phyloP scores from a whole-genome alignment of 495 filamentous ascomycete species.

The Pyrenula aspistea region DNA sequence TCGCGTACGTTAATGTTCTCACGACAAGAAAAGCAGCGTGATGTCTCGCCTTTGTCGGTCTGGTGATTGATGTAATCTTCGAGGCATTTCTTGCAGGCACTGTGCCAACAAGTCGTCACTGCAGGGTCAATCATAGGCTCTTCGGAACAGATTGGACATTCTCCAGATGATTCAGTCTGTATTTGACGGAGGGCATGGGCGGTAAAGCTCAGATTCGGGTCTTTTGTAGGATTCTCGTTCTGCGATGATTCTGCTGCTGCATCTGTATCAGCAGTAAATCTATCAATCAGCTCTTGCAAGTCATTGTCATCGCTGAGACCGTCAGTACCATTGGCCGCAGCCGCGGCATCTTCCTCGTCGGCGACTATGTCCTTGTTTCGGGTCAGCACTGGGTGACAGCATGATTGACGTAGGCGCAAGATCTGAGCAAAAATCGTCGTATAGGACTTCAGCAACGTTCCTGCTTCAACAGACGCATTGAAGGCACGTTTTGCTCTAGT shows the following conservation, averaged over 20 bases:
- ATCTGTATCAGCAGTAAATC: conserved; percentile 61
- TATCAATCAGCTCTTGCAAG: conserved; percentile 67
- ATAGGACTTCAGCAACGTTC: conserved; percentile 85
- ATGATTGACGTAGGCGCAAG: conserved; percentile 83
- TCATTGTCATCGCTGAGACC: conserved; percentile 96
- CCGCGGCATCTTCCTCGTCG: conserved; percentile 77
- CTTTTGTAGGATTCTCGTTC: conserved; percentile 27
- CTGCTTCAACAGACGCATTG: conserved; percentile 73
- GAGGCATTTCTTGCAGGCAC: conserved; percentile 85
- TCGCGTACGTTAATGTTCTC: conserved; percentile 70
- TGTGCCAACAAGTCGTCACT: conserved; percentile 94
- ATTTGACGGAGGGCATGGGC: conserved; percentile 84
- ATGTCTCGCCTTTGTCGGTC: conserved; percentile 56
- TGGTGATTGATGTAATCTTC: conserved; percentile 80
- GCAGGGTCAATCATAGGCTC: conserved; percentile 90
- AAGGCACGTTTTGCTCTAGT: conserved; percentile 73
- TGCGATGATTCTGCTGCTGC: conserved; percentile 33
- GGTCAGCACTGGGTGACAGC: conserved; percentile 84
- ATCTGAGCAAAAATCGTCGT: conserved; percentile 97
- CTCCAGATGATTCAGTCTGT: conserved; percentile 70
- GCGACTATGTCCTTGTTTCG: conserved; percentile 72
- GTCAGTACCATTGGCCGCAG: conserved; percentile 63
- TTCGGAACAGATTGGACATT: conserved; percentile 90
- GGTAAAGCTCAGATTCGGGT: conserved; percentile 57
- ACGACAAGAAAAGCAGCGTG: conserved; percentile 83